phyloP scores from a whole-genome alignment of 768 basidiomycete genomes.

The Cystofilobasidium macerans region DNA sequence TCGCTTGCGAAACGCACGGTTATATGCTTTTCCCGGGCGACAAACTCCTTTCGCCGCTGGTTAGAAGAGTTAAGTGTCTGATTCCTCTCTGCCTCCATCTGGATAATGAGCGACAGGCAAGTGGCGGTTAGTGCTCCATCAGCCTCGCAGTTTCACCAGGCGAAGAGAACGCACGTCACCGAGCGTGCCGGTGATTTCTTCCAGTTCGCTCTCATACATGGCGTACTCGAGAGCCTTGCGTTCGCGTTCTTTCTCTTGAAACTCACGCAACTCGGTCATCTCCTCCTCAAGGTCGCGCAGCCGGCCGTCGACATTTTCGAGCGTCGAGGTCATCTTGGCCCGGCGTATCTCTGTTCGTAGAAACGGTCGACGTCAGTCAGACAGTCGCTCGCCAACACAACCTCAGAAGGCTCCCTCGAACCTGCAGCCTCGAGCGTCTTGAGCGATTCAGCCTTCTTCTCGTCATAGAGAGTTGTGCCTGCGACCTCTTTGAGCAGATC shows the following conservation, averaged over 20 bases:
- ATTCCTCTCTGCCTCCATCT: constrained; percentile 54
- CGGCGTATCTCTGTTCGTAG: constrained; percentile 64
- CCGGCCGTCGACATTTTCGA: constrained; percentile 82
- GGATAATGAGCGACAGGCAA: no score
- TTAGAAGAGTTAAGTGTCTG: constrained; percentile 78
- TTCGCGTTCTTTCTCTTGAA: constrained; percentile 86
- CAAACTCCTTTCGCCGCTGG: constrained; percentile 66
- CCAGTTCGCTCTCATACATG: constrained; percentile 76
- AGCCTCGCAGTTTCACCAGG: no score
- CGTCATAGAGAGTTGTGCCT: constrained; percentile 95
- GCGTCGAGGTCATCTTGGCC: constrained; percentile 75
- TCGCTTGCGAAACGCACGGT: constrained; percentile 46
- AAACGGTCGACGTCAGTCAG: no score
- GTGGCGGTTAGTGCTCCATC: constrained; percentile 15
- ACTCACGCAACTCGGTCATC: constrained; percentile 94
- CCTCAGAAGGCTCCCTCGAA: no score
- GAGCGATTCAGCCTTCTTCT: constrained; percentile 79
- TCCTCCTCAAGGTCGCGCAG: constrained; percentile 89
- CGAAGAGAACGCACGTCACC: constrained; percentile 54
- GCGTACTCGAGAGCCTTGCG: constrained; percentile 90
- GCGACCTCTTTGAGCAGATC: constrained; percentile 95
- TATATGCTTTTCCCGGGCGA: constrained; percentile 69
- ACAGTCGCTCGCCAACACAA: no score
- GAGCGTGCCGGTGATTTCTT: constrained; percentile 73
- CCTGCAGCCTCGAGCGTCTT: constrained; percentile 90